Evolutionary conservation across 768 basidiomycete genomes (phyloP), one percentile per base, ranked within the genome.

Genomic region (Leccinum imitatum): DNA sequence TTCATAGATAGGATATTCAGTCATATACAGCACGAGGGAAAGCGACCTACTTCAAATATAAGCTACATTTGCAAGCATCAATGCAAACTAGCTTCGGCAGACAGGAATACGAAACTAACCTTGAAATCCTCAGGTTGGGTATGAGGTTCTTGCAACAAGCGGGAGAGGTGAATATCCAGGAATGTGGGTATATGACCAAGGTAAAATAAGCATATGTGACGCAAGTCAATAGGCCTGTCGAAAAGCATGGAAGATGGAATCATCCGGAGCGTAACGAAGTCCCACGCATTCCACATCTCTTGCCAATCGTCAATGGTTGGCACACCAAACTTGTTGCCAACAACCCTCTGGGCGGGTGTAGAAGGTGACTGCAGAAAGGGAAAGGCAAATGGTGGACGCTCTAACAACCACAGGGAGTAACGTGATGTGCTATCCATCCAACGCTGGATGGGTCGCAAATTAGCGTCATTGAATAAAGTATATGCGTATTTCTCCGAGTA

Each of bases 161-260:
- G 80, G 3, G 91, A 91, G 52, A 96, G 75, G 68, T 96, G 90
- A 23, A 97, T 97, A 67, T 97, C 95, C 62, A 95, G 73, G 78
- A 96, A 97, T 19, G 91, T 82, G 2, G 93, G 93, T 50, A 98
- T 93, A 71, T 98, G 97, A 0, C 96, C 96, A 13, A 93, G 69
- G 74, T 98, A 98, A 77, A 99, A 99, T n/a, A 98, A 80, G 69
- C 94, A 96, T 58, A 96, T 94, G 73, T 98, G 95, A 31, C 97
- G 83, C 50, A 98, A 78, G 68, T 97, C 88, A 61, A 98, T 98
- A 3, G 96, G 95, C 71, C 92, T 96, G 70, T 91, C 79, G 71
- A 87, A 87, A 25, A 96, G 79, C 89, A 98, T 91, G 27, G 86
- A 83, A 19, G 82, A 77, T 0, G 94, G 89, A 57, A 98, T 93